A percentile compares a stretch with the other conserved stretches of the same genome.
These are phyloP conservation scores for Suzukiozyma palmioleophila DNA, from an alignment of 1,139 yeast genomes.

Conservation along the genomic window DNA sequence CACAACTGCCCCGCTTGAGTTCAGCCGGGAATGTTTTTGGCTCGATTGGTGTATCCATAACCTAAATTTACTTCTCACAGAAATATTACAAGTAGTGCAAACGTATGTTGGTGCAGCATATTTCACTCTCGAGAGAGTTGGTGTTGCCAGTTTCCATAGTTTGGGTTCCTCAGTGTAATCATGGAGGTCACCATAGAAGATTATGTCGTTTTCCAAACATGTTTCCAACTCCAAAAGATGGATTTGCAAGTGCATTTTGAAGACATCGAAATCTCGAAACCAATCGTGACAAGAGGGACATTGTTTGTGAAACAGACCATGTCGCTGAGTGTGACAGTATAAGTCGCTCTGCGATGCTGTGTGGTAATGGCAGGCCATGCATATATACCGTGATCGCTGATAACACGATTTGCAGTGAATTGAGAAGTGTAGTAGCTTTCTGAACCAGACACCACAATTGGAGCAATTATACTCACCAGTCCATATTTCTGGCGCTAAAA, in stretches of 20 bases:
- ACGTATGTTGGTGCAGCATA: not conserved
- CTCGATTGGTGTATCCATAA: slow-evolving; percentile 4
- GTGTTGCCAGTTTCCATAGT: too few relatives aligned
- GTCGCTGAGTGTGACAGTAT: slow-evolving; percentile 7
- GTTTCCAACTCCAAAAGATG: slow-evolving; percentile 8
- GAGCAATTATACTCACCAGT: slow-evolving; percentile 2
- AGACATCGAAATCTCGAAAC: slow-evolving; percentile 5
- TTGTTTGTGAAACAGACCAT: not conserved
- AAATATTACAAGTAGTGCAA: slow-evolving; percentile 2
- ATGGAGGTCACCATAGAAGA: too few relatives aligned
- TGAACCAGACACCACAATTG: slow-evolving; percentile 5
- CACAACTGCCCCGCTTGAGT: too few relatives aligned
- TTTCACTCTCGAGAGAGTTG: too few relatives aligned
- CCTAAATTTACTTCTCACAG: slow-evolving; percentile 5
- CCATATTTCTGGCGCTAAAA: not conserved
- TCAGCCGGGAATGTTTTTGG: not conserved
- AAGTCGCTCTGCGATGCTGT: slow-evolving; percentile 2
- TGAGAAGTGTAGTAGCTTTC: slow-evolving; percentile 7
- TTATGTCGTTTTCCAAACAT: not conserved
- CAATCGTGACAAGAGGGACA: slow-evolving; percentile 7
- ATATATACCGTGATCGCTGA: slow-evolving; percentile 2
- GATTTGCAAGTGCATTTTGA: slow-evolving; percentile 7
- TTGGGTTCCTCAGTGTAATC: too few relatives aligned
- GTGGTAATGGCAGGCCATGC: slow-evolving; percentile 6
- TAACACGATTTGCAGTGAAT: slow-evolving; percentile 7